These are phyloP conservation scores for Globisporangium splendens DNA, from an alignment of 352 stramenopile species.

Conservation along the genomic window DNA sequence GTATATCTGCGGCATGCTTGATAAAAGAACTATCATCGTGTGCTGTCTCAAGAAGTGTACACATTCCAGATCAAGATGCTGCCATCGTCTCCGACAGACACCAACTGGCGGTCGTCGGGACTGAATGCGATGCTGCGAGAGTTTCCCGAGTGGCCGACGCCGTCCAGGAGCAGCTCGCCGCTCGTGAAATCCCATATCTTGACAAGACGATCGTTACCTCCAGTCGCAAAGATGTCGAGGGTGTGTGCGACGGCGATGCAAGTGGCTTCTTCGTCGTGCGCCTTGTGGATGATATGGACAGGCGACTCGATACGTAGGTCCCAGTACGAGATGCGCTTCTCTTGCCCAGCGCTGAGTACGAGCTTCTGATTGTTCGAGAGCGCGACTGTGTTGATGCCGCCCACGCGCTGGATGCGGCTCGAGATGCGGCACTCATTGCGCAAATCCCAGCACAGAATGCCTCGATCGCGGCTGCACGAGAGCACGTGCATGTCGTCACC, in stretches of 20 bases:
- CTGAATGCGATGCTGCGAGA: constrained; percentile 82
- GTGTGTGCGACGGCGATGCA: constrained; percentile 85
- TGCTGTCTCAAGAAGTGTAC: constrained; percentile 42
- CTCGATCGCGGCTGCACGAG: constrained; percentile 86
- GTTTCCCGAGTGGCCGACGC: constrained; percentile 72
- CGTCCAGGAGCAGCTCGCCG: constrained; percentile 62
- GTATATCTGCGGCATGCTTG: too few relatives aligned
- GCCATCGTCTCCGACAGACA: constrained; percentile 89
- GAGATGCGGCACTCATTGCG: constrained; percentile 80
- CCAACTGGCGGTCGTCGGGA: constrained; percentile 89
- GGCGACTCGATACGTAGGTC: constrained; percentile 85
- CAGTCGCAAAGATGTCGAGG: constrained; percentile 85
- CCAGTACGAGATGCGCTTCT: constrained; percentile 92
- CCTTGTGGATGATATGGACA: constrained; percentile 72
- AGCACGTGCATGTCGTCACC: constrained; percentile 89
- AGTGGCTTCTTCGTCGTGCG: constrained; percentile 84
- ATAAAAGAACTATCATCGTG: too few relatives aligned
- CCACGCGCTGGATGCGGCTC: constrained; percentile 91
- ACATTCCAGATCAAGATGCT: constrained; percentile 93
- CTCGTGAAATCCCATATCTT: constrained; percentile 85
- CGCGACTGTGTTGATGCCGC: constrained; percentile 90
- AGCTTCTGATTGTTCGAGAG: constrained; percentile 85
- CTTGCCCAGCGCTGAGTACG: constrained; percentile 90
- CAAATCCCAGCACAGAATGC: constrained; percentile 92
- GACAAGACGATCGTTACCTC: constrained; percentile 82